These are phyloP conservation scores for Morella rubra DNA, from an alignment of 306 rosid genomes.

Conservation along the genomic window DNA sequence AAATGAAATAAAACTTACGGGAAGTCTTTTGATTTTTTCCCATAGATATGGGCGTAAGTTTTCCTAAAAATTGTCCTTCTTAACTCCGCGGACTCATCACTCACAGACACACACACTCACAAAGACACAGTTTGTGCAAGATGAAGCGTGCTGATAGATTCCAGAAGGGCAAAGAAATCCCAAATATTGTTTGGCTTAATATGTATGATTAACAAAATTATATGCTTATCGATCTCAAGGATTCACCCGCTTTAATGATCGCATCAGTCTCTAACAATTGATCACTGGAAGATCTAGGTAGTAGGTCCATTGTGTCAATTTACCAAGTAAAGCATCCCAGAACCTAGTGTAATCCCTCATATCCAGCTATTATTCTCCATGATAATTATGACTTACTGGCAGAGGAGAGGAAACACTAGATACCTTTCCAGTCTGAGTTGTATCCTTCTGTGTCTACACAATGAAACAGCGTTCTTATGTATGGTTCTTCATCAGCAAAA, in stretches of 20 bases:
- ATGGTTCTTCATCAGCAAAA: constrained; percentile 68
- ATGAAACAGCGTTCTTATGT: constrained; percentile 52
- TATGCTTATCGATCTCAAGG: background rate
- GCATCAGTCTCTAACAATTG: background rate
- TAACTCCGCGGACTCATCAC: background rate
- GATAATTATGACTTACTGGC: background rate
- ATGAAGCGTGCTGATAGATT: background rate
- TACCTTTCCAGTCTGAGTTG: constrained; percentile 70
- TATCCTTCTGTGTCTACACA: constrained; percentile 55
- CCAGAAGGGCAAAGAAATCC: background rate
- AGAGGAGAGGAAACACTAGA: constrained; percentile 6
- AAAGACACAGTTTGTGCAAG: background rate
- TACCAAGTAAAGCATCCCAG: constrained; percentile 5
- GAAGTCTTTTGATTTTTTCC: no score
- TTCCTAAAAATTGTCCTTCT: background rate
- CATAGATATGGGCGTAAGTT: no score
- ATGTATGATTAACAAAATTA: background rate
- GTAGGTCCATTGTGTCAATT: background rate
- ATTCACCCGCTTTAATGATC: background rate
- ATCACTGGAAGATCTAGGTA: background rate
- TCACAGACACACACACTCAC: background rate
- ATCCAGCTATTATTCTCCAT: constrained; percentile 1
- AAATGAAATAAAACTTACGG: no score
- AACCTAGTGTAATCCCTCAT: background rate
- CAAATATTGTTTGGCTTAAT: background rate